Base-by-base conservation (phyloP, 352 stramenopile species). In the Globisporangium sylvaticum region DNA sequence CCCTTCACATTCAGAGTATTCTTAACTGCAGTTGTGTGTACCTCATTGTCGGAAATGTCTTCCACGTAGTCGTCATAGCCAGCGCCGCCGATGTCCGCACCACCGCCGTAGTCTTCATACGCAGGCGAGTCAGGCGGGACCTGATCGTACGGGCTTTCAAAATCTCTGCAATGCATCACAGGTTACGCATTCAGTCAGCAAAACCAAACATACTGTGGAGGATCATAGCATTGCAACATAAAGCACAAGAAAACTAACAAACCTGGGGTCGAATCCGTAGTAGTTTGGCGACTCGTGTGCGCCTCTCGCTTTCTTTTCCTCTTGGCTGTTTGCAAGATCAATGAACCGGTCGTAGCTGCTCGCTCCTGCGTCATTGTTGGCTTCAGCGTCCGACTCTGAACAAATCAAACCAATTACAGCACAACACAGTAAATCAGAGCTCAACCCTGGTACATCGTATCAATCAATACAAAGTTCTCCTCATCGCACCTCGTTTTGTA, bases 21-120 rank as follows among this genome's bases (percentile, higher is more conserved):
- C 22, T n/a, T 31, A 52, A 37, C 31, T 37, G 7, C 31, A 37
- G 31, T 12, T 37, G 31, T 37, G 31, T 37, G 31, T 31, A 91
- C 81, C 79, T 91, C 81, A 48, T 85, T 74, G 66, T 91, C 83
- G 14, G 81, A 89, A 6, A 91, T 89, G 22, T 91, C 80, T 69
- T 91, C 83, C 18, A 84, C 60, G 25, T 74, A 76, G 57, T 86
- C 74, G 20, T 64, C 44, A 58, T 62, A 62, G n/a, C 44, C 25
- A 34, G 31, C 22, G 20, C 62, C 53, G 7, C n/a, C 52, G 24
- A 44, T 24, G 27, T 34, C 22, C 10, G 27, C 55, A n/a, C 67
- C 55, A 14, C 67, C 58, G 24, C 32, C 32, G 32, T 76, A 69
- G 61, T 67, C 62, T 53, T 75, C 67, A n/a, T 74, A 71, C 18